Base-by-base conservation (phyloP, 2,329 filamentous ascomycete species). In the Aureobasidium pullulans region DNA sequence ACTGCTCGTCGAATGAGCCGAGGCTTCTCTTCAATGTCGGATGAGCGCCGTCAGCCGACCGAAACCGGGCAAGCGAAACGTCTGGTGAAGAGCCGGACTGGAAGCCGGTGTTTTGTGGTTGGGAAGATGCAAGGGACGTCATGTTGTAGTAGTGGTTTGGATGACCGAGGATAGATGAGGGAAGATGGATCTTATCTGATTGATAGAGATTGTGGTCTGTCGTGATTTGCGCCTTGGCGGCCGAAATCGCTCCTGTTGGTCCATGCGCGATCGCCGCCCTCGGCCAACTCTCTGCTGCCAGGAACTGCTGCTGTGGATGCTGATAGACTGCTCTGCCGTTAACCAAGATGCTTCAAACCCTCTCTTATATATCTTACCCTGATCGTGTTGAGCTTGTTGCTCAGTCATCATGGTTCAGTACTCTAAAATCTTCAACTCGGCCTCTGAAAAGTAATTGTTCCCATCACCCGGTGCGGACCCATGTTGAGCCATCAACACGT, bases 131-230 rank as follows among this genome's bases (percentile, higher is more conserved):
- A 7, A 54, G 6, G 34, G 50, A 34, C 28, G 50, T 43, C 50
- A 57, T 57, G 42, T 36, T 48, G 36, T 11, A 31, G 36, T 39
- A 9, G 23, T 52, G 34, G 36, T 13, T 6, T 29, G 11, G 10
- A 31, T 37, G 16, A 42, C 54, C 59, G 52, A 56, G 52, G 59
- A 23, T 54, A 54, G 50, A 54, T 54, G 50, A 39, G 9, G 1
- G 6, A 9, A n/a, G 37, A 13, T 13, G 15, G 50, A 61, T 61
- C 60, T 61, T 48, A 61, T 61, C 42, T 53, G 60, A 61, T 61
- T 28, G 40, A 58, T 58, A 29, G 16, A 37, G 16, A 40, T 36
- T 42, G 19, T 28, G 32, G 28, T 15, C 42, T 50, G 44, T 42
- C 44, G 46, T 57, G 36, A 39, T 47, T 47, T 50, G 50, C 15